Base-by-base conservation (phyloP, 805 yeast species). In the Starmerella lactis-condensi region DNA sequence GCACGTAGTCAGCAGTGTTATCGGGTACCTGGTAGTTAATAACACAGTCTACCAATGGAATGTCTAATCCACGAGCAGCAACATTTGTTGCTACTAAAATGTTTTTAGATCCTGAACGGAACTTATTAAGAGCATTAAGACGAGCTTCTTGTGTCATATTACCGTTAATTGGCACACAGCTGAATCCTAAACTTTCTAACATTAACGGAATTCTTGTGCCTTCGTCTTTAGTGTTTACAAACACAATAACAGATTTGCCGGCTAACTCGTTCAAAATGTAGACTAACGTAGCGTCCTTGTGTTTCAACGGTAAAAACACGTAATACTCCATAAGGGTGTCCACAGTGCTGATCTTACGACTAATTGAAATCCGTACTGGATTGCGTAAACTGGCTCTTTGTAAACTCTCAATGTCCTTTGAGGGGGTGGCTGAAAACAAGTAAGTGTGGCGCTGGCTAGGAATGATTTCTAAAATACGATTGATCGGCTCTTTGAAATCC, bases 401-500 rank as follows among this genome's bases (percentile, higher is more conserved):
- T 42, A 85, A 61, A 53, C 83, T 83, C 46, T 83, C 96, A 46
- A 85, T 82, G 51, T 89, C 89, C 27, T 78, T 76, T 2, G 96
- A 85, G 73, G 91, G 78, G 1, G 98, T 85, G n/a, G 98, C 98
- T 19, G 93, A 78, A 49, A 83, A 85, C 33, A 85, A 57, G 46
- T 75, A 81, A 4, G 82, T 79, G 54, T 89, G 66, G 21, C 70
- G 58, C 39, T 79, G 75, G 24, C 68, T 64, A 6, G 98, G 98
- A 24, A 85, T 75, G 30, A 79, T 68, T 41, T 72, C 74, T 34
- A 85, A 60, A 39, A 85, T 77, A 51, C 75, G 75, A 48, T 81
- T 93, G 41, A 85, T 61, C 11, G 83, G 93, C 24, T 93, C 93
- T 10, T 94, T 95, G 48, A 85, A 85, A 52, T 85, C 98, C 77